These are phyloP conservation scores for Cryptococcus wingfieldii DNA, from an alignment of 1,284 basidiomycete species.

Conservation along the genomic window DNA sequence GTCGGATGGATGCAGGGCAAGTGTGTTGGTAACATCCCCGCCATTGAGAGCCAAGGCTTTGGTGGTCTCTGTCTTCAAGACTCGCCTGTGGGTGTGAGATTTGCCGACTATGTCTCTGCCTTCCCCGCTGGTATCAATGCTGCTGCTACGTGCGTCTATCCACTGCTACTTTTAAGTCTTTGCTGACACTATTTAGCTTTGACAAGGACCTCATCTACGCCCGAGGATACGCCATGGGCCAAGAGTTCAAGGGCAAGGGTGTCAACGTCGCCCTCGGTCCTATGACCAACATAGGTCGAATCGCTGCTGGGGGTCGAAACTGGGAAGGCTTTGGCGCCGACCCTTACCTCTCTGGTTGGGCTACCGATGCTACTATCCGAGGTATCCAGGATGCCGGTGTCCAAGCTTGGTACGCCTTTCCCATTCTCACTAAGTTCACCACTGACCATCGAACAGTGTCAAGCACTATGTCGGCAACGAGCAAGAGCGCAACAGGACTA, in stretches of 20 bases:
- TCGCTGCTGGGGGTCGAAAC: constrained; percentile 65
- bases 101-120: constrained; percentile 59
- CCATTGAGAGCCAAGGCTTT: constrained; percentile 61
- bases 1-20: constrained; percentile 48
- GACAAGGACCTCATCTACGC: constrained; percentile 66
- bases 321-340: constrained; percentile 74
- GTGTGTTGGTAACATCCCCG: constrained; percentile 65
- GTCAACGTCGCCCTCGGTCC: constrained; percentile 64
- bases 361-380: constrained; percentile 67
- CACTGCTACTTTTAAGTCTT: neutral
- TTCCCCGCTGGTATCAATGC: constrained; percentile 74
- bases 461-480: constrained; percentile 61
- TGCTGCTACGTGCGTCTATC: constrained; percentile 56
- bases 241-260: constrained; percentile 74
- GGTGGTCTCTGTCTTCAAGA: constrained; percentile 64
- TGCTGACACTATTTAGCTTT: constrained; percentile 50
- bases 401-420: constrained; percentile 48
- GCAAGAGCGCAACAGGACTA: constrained; percentile 43
- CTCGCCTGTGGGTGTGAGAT: constrained; percentile 57
- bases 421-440: neutral
- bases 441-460: constrained; percentile 47
- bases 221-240: constrained; percentile 70
- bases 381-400: constrained; percentile 71
- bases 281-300: constrained; percentile 54
- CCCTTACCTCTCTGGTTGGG: constrained; percentile 65